These are phyloP conservation scores for Penicillium sp. DNA, from an alignment of 2,329 filamentous ascomycete genomes.

Conservation along the genomic window DNA sequence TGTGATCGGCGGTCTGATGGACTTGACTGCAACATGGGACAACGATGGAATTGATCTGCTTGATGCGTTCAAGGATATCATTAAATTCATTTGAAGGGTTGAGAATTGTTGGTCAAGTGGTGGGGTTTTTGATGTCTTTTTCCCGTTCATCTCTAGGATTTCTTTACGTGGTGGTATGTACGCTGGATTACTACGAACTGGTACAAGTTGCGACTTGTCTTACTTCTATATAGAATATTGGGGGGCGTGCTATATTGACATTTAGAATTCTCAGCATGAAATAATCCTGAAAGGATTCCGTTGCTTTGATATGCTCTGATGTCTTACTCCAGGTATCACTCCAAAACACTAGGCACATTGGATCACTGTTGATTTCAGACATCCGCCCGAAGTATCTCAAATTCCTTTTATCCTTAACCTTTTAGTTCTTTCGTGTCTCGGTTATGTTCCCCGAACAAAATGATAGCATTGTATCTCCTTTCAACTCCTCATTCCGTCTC, in stretches of 20 bases:
- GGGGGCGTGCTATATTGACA: not conserved
- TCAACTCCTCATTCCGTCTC: too few species aligned
- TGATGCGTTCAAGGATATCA: slow-evolving; percentile 42
- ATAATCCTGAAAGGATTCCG: not conserved
- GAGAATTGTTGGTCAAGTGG: not conserved
- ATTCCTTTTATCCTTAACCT: not conserved
- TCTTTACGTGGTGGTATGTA: not conserved
- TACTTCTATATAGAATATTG: slow-evolving; percentile 1
- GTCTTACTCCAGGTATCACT: not conserved
- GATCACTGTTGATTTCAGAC: not conserved
- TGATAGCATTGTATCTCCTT: too few species aligned
- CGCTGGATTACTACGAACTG: not conserved
- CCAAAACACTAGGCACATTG: not conserved
- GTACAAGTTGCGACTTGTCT: not conserved
- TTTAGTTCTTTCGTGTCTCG: not conserved
- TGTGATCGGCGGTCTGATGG: not conserved
- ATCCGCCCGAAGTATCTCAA: not conserved
- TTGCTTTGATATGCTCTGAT: not conserved
- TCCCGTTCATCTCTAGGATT: not conserved
- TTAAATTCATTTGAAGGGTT: slow-evolving; percentile 30
- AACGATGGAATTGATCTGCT: slow-evolving; percentile 39
- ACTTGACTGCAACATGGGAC: slow-evolving; percentile 28
- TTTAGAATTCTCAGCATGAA: not conserved
- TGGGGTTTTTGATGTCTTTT: not conserved
- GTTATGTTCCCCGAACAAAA: too few species aligned